phyloP scores from a whole-genome alignment of 352 stramenopile genomes.

The Globisporangium barbulae region DNA sequence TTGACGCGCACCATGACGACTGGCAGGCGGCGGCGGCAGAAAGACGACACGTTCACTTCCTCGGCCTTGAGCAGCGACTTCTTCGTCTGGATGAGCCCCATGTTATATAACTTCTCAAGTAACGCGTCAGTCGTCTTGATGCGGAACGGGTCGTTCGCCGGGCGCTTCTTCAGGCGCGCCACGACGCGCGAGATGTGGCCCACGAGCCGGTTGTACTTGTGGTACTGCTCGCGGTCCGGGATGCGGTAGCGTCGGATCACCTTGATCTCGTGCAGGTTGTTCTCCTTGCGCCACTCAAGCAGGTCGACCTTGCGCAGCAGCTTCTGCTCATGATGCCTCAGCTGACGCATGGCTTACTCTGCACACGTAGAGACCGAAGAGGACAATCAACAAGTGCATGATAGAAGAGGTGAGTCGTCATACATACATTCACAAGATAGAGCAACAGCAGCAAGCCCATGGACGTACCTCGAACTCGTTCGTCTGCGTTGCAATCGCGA shows the following conservation, averaged over 20 bases:
- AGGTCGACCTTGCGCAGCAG: slow-evolving; percentile 99
- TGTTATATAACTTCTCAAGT: slow-evolving; percentile 97
- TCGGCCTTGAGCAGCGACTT: slow-evolving; percentile 97
- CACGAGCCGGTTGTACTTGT: slow-evolving; percentile 98
- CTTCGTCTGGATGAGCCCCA: slow-evolving; percentile 96
- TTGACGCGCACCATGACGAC: slow-evolving; percentile 99
- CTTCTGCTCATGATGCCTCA: slow-evolving; percentile 98
- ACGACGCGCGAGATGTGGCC: slow-evolving; percentile 94
- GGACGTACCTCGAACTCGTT: slow-evolving; percentile 2
- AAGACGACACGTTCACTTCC: slow-evolving; percentile 94
- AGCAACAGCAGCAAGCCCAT: neutral
- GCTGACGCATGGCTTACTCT: slow-evolving; percentile 70
- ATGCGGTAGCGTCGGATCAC: slow-evolving; percentile 98
- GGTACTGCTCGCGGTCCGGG: slow-evolving; percentile 98
- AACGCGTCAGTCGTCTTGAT: slow-evolving; percentile 97
- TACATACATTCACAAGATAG: neutral
- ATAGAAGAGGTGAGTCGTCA: neutral
- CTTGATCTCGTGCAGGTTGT: slow-evolving; percentile 98
- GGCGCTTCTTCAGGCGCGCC: slow-evolving; percentile 94
- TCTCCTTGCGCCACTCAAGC: slow-evolving; percentile 98
- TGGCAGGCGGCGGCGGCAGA: slow-evolving; percentile 94
- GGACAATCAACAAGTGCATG: neutral
- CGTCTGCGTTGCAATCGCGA: slow-evolving; percentile 3
- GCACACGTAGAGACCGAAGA: neutral
- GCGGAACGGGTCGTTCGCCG: slow-evolving; percentile 93